Evolutionary conservation across 352 stramenopile species (phyloP), one percentile per base, ranked within the genome.

Genomic region (Stephanocyclus meneghinianus): DNA sequence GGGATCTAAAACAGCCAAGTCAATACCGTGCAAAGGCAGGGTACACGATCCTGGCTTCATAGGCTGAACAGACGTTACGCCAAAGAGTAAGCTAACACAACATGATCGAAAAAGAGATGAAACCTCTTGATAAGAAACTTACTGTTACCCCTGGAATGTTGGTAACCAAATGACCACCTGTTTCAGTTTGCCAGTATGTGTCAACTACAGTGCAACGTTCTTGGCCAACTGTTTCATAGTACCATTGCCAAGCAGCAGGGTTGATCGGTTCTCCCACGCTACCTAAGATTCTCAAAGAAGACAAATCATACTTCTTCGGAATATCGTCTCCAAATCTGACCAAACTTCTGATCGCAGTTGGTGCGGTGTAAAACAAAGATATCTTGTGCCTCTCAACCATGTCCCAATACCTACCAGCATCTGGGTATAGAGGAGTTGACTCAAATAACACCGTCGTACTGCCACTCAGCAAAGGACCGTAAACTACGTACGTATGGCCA

Each of bases 201-300:
- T 98, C 96, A 15, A 97, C 93, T 53, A 98, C 92, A 72, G 95
- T 94, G 86, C 95, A 98, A 72, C 93, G 73, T 15, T 64, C 71
- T 15, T 92, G 84, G 30, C 93, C 92, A n/a, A 98, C 89, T 42
- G 95, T 85, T 74, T 97, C 91, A 78, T 97, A 98, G 82, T 99
- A 99, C 97, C 96, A 98, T n/a, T 91, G 87, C 96, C 95, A 99
- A 29, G 97, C 93, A 85, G 98, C 97, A 0, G 97, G 97, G 86
- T 99, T 99, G 86, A 99, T 99, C 1, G 97, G 97, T 89, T 99
- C 97, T 44, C 97, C 97, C 30, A 99, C 97, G 62, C 94, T 98
- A 16, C 97, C 97, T 13, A 99, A 90, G 32, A 99, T 91, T 44
- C 95, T 94, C 37, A 99, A 87, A 30, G 71, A 85, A 51, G 93